Base-by-base conservation (phyloP, 2,329 filamentous ascomycete species). In the Dactylellina drechsleri region DNA sequence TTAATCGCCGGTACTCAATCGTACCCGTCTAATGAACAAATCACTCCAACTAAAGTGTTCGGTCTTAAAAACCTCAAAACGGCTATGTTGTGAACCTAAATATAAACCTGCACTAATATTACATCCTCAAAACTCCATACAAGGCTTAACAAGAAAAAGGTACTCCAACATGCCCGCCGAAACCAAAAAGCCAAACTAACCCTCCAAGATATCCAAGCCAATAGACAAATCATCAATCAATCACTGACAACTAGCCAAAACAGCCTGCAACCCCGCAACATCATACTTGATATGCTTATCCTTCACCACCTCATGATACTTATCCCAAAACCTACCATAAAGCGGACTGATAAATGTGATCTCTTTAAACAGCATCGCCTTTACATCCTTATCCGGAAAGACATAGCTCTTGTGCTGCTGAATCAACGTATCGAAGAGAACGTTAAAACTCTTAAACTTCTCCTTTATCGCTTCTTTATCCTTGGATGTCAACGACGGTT, bases 271-370 rank as follows among this genome's bases (percentile, higher is more conserved):
- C 56, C 89, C 87, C 47, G 86, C 85, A 85, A 97, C 97, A 84
- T 97, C 93, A 81, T 97, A 98, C 84, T 96, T 97, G 81, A 96
- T 93, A 82, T 98, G 96, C 83, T 99, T 99, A 78, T 94, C 94
- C 83, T 93, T 96, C 73, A 95, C 95, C 84, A 98, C 89, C 83
- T 98, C 95, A 81, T 97, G 93, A 81, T 99, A 99, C 28, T 94
- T 88, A 83, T 98, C 95, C 89, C 92, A 98, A 83, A 99, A 99
- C 53, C 95, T 87, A 76, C 91, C 91, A 83, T 99, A 99, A 13
- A 99, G 86, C 65, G 94, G 93, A 83, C 98, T 94, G 66, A 99
- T 90, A 83, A 97, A 92, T 79, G 90, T 90, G 77, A 98, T 90
- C 80, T 97, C 93, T 79, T 90, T 89, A 15, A 89, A 90, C 79